These are phyloP conservation scores for Barnettozyma sp. DNA, from an alignment of 805 yeast species.

Conservation along the genomic window DNA sequence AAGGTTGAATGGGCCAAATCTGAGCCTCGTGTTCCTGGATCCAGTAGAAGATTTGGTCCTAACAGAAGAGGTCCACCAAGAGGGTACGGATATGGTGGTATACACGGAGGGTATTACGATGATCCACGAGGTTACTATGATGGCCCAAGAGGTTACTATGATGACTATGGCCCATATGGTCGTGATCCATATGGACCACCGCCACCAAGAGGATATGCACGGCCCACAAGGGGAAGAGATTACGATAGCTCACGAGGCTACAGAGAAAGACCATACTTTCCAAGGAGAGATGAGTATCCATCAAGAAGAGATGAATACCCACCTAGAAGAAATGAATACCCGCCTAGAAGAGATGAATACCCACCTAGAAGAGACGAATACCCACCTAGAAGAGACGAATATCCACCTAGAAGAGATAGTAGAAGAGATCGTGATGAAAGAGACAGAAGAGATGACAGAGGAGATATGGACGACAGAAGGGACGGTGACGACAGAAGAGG, in stretches of 20 bases:
- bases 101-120: constrained; percentile 16
- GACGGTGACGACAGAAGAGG: constrained; percentile 16
- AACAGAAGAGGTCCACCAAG: constrained; percentile 15
- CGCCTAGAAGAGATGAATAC: constrained; percentile 9
- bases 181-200: constrained; percentile 15
- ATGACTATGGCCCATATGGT: constrained; percentile 8
- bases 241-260: constrained; percentile 14
- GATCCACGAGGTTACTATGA: constrained; percentile 12
- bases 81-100: constrained; percentile 12
- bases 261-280: constrained; percentile 14
- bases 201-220: constrained; percentile 11
- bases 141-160: constrained; percentile 9
- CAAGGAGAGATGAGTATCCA: constrained; percentile 9
- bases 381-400: constrained; percentile 8
- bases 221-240: constrained; percentile 11
- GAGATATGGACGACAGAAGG: constrained; percentile 21
- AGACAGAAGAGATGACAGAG: constrained; percentile 12
- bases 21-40: constrained; percentile 40
- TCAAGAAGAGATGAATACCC: constrained; percentile 10
- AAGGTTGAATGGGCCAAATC: constrained; percentile 51
- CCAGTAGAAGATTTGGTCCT: constrained; percentile 21
- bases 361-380: constrained; percentile 11
- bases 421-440: constrained; percentile 13
- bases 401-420: constrained; percentile 11
- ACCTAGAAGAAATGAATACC: constrained; percentile 10